phyloP scores from a whole-genome alignment of 2,329 filamentous ascomycete species.

The Trichoderma sp. region DNA sequence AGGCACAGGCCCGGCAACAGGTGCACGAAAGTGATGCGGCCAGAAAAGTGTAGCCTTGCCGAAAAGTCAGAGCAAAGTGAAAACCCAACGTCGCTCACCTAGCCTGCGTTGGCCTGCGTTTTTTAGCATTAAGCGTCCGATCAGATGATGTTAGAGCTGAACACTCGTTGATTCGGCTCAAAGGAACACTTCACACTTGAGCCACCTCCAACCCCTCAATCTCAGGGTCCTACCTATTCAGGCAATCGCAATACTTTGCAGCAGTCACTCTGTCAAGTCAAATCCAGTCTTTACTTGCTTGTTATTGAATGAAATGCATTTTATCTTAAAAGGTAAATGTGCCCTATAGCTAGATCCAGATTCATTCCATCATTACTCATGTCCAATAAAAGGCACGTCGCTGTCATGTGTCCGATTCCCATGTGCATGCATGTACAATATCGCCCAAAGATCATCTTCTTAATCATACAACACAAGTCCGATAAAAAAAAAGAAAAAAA shows the following conservation, averaged over 20 bases:
- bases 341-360: neutral
- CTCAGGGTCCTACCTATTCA: neutral
- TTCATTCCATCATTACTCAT: slow-evolving; percentile 20
- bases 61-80: neutral
- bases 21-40: neutral
- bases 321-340: neutral
- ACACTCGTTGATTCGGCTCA: neutral
- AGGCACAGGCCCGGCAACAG: slow-evolving; percentile 4
- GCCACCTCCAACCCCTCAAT: neutral
- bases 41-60: neutral
- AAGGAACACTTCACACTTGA: neutral
- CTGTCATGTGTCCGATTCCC: neutral
- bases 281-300: neutral
- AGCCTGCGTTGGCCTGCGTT: neutral
- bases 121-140: neutral
- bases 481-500: neutral
- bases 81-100: neutral
- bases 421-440: neutral
- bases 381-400: slow-evolving; percentile 3
- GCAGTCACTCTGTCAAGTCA: neutral
- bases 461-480: neutral
- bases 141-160: neutral
- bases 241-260: neutral
- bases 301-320: neutral
- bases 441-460: neutral